Base-by-base conservation (phyloP, 345 rosid genomes). In the Xanthoceras sorbifolium region DNA sequence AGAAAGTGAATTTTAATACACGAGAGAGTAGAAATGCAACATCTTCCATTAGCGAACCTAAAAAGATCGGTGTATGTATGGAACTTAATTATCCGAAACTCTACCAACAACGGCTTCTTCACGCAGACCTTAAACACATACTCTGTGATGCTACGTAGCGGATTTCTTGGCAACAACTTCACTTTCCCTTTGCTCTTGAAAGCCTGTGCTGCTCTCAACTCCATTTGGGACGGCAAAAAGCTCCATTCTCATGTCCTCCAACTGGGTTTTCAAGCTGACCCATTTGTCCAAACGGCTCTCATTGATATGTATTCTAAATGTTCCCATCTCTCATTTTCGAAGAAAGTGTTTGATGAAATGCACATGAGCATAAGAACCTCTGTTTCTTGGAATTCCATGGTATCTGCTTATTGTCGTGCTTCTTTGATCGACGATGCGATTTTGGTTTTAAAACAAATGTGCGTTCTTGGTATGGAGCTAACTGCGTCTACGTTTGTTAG, bases 271-370 rank as follows among this genome's bases (percentile, higher is more conserved):
- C 78, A 73, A 15, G 18, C 54, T 3, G 64, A 81, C 23, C 26
- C 38, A 9, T 77, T 72, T 20, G 84, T 81, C 12, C 78, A 73
- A 26, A 77, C 84, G 5, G 46, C 76, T 62, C 78, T 81, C 22
- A 23, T 81, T 7, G 72, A 81, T 42, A 81, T 77, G 84, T 81
- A 77, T 69, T 81, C 84, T 10, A 81, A 81, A 72, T 72, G 76
- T 36, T 42, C 26, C 8, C 25, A 59, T 40, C 25, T 60, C 4
- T 4, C 25, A 1, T 34, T 80, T 10, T 81, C 84, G 3, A 46
- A 20, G 22, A 72, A 81, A 34, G 68, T 77, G 80, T 77, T 81
- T 26, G 80, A 81, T 32, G 78, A 81, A 77, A 81, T 81, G 84
- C 71, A 80, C 42, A 5, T 62, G 14, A 71, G 76, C 71, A 26